Conservation (phyloP, 768 basidiomycete species). For the Leccinum boreale region DNA sequence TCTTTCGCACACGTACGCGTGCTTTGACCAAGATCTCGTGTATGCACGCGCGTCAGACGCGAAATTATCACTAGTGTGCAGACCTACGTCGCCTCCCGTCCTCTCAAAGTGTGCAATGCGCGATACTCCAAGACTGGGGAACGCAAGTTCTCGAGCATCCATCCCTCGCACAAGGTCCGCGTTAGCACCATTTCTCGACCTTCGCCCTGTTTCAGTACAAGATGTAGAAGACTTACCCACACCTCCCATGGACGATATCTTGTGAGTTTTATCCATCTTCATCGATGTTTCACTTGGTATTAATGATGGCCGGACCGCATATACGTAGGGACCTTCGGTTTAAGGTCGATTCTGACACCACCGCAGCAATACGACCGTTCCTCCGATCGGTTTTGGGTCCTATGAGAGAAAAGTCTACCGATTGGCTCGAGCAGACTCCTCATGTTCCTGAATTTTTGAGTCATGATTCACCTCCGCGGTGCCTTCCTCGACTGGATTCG, state of each 20-base stretch:
- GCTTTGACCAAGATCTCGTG: not conserved
- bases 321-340: constrained; percentile 32
- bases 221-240: constrained; percentile 29
- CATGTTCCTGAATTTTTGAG: constrained; percentile 31
- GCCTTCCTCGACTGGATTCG: constrained; percentile 27
- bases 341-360: constrained; percentile 26
- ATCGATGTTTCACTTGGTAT: not conserved
- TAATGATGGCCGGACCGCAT: not conserved
- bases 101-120: constrained; percentile 42
- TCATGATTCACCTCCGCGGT: constrained; percentile 26
- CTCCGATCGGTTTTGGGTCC: constrained; percentile 25
- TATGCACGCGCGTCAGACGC: constrained; percentile 20
- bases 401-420: constrained; percentile 9
- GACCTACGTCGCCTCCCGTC: constrained; percentile 42
- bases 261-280: constrained; percentile 34
- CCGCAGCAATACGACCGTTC: constrained; percentile 23
- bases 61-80: constrained; percentile 21
- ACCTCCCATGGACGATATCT: constrained; percentile 34
- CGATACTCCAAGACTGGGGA: constrained; percentile 45
- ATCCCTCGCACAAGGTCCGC: constrained; percentile 23
- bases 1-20: constrained; percentile 16
- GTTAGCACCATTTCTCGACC: constrained; percentile 19
- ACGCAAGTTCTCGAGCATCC: constrained; percentile 21
- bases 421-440: constrained; percentile 12
- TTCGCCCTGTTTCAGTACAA: constrained; percentile 29